phyloP scores from a whole-genome alignment of 2,329 filamentous ascomycete species.

The Acrocalymma vagum region DNA sequence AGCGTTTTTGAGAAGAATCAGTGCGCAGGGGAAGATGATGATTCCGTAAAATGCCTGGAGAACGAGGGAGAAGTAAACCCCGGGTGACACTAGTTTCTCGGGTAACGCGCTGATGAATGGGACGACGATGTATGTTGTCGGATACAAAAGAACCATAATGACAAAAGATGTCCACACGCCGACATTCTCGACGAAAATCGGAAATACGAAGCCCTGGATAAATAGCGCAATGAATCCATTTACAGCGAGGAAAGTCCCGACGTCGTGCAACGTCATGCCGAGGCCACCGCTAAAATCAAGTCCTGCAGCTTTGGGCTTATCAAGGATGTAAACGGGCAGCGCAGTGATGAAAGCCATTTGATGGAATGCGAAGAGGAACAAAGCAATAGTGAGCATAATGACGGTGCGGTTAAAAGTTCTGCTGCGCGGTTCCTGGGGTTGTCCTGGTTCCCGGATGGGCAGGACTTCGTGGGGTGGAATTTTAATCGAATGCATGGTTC shows the following conservation, averaged over 20 bases:
- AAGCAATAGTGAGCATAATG: conserved; percentile 77
- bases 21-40: conserved; percentile 71
- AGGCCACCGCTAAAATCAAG: conserved; percentile 66
- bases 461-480: conserved; percentile 35
- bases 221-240: conserved; percentile 77
- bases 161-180: conserved; percentile 75
- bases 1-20: conserved; percentile 81
- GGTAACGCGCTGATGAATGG: conserved; percentile 72
- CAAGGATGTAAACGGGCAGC: conserved; percentile 90
- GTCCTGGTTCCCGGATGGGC: conserved; percentile 21
- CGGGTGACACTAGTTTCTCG: conserved; percentile 59
- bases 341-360: conserved; percentile 90
- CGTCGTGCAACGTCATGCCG: conserved; percentile 70
- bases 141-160: conserved; percentile 71
- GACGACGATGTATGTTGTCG: conserved; percentile 72
- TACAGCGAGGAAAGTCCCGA: conserved; percentile 72
- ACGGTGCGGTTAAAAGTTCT: conserved; percentile 70
- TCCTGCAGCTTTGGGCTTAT: conserved; percentile 58
- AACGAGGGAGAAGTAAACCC: conserved; percentile 70
- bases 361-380: conserved; percentile 91
- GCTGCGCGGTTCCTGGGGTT: conserved; percentile 20
- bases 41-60: conserved; percentile 74
- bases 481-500: conserved; percentile 47
- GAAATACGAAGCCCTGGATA: conserved; percentile 78
- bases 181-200: conserved; percentile 67